These are phyloP conservation scores for Groenewaldozyma sp. DNA, from an alignment of 1,139 yeast genomes.

Conservation along the genomic window DNA sequence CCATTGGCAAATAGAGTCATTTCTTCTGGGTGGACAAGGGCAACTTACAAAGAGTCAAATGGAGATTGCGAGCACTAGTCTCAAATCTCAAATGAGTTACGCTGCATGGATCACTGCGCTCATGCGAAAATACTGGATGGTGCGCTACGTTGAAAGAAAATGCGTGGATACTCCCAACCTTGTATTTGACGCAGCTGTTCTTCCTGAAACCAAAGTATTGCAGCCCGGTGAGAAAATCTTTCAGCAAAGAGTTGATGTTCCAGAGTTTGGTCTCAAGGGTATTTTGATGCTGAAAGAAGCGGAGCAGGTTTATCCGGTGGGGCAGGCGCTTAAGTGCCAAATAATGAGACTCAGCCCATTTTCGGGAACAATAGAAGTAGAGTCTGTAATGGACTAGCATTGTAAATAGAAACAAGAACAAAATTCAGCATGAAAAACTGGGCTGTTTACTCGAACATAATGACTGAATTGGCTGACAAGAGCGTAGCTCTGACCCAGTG, in stretches of 20 bases:
- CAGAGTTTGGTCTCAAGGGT: background rate
- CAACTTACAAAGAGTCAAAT: conserved; percentile 14
- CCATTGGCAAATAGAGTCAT: conserved; percentile 59
- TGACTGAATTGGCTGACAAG: too few species aligned
- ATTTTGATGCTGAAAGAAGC: background rate
- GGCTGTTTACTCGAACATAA: too few species aligned
- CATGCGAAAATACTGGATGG: conserved; percentile 33
- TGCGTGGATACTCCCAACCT: background rate
- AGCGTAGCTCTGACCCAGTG: too few species aligned
- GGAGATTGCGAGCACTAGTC: background rate
- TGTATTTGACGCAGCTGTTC: background rate
- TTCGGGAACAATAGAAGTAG: background rate
- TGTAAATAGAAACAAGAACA: too few species aligned
- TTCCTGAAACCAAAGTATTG: background rate
- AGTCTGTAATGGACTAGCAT: too few species aligned
- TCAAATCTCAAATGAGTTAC: conserved; percentile 1
- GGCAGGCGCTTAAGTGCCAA: background rate
- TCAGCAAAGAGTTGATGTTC: conserved; percentile 1
- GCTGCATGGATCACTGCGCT: conserved; percentile 1
- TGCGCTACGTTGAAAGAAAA: conserved; percentile 29
- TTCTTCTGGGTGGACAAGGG: conserved; percentile 18
- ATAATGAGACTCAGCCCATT: background rate
- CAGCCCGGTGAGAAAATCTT: background rate
- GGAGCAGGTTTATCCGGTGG: conserved; percentile 1
- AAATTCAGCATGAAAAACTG: too few species aligned